Evolutionary conservation across 2,329 filamentous ascomycete genomes (phyloP), one percentile per base, ranked within the genome.

Genomic region (Pezizomycotina sp.): DNA sequence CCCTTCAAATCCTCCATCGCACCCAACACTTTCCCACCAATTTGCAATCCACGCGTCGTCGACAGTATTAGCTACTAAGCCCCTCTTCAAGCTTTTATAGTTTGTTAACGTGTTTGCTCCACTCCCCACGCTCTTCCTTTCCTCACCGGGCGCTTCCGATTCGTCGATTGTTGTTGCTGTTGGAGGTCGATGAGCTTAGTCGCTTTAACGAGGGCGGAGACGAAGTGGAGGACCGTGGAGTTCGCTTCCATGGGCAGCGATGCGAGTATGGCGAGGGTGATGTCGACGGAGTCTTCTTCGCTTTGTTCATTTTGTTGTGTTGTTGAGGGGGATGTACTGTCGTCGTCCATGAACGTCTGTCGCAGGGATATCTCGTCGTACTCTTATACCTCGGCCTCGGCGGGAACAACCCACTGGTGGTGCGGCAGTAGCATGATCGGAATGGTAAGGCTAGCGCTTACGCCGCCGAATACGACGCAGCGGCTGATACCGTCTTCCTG

Each of bases 11-110:
- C 58, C 51, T 66, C 63, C 32, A 67, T 38, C 48, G 62, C 65
- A 42, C 53, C 55, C 38, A 62, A 63, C 3, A 64, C 53, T 63
- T 66, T 4, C 65, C 64, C 0, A 68, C 62, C 45, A 68, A 48
- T 60, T 63, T 22, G 64, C 64, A 47, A 69, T 66, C 64, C 64
- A 68, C 13, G 62, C 54, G 48, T 69, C 65, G 46, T 68, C 68
- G 4, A 63, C 60, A 22, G 65, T 56, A 1, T 58, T 60, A 57
- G 23, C 43, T 52, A 6, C 53, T 50, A 47, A 14, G 53, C 50
- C 25, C 54, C 52, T 25, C 56, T 56, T 46, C 55, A 53, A 2
- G 37, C 19, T 45, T 48, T 31, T 53, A 15, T 27, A 23, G 10
- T 20, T 38, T 6, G 25, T 27, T 3, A 30, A 4, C 5, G 9